Conservation (phyloP, 106 monocot species). For the Dendrobium officinale region DNA sequence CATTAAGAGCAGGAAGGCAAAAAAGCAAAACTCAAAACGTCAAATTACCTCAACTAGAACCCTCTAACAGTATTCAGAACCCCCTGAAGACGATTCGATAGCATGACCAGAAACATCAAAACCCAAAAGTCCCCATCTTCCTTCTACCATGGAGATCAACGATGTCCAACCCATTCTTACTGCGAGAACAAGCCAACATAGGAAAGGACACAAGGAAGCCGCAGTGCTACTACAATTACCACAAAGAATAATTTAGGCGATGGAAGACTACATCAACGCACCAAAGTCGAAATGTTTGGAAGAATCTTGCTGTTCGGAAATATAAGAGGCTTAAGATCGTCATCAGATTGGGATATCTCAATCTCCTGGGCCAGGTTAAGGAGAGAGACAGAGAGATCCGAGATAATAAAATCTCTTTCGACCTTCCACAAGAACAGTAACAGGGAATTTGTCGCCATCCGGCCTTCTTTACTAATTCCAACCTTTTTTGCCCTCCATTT, state of each 20-base stretch:
- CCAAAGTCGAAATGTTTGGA: not conserved
- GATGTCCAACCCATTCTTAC: not conserved
- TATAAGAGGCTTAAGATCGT: not conserved
- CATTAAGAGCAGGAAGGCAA: not conserved
- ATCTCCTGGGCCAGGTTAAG: not conserved
- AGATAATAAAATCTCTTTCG: conserved; percentile 10
- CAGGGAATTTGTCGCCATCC: not conserved
- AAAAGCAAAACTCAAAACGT: not conserved
- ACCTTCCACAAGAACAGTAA: not conserved
- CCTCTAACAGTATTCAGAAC: not conserved
- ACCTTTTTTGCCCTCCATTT: not conserved
- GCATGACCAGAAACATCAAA: not conserved
- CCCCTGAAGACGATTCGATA: not conserved
- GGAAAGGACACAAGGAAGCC: not conserved
- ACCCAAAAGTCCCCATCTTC: not conserved
- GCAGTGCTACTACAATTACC: not conserved
- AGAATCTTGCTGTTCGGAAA: conserved; percentile 4
- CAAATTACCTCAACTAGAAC: not conserved
- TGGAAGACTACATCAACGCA: conserved; percentile 1
- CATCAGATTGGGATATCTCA: conserved; percentile 6
- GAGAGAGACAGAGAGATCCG: not conserved
- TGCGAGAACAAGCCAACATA: not conserved
- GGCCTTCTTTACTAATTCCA: not conserved
- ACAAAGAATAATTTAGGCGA: conserved; percentile 2
- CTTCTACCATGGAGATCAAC: not conserved